phyloP scores from a whole-genome alignment of 345 rosid genomes.

The Balakata baccata region DNA sequence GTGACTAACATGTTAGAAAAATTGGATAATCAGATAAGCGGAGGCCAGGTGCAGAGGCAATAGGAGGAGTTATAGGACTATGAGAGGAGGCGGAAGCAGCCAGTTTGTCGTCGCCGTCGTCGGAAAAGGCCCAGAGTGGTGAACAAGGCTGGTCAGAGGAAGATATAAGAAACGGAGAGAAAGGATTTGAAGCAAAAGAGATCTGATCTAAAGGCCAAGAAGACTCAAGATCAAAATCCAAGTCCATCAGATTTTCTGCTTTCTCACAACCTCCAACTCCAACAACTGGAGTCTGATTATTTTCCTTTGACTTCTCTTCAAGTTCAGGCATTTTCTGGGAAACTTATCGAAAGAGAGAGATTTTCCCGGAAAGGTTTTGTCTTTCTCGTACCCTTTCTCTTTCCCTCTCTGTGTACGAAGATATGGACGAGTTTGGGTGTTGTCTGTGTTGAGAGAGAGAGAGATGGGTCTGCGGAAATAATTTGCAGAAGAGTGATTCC shows the following conservation, averaged over 20 bases:
- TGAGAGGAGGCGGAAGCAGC: slow-evolving; percentile 27
- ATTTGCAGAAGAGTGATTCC: slow-evolving; percentile 33
- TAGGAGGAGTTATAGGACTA: not conserved
- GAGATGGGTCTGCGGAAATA: slow-evolving; percentile 3
- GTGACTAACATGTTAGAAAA: slow-evolving; percentile 51
- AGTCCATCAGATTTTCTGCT: slow-evolving; percentile 37
- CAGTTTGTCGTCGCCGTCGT: slow-evolving; percentile 30
- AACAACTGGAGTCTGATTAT: not conserved
- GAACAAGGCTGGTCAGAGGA: slow-evolving; percentile 72
- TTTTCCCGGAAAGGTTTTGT: not conserved
- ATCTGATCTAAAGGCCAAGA: slow-evolving; percentile 84
- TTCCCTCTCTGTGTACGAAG: not conserved
- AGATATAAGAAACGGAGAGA: slow-evolving; percentile 54
- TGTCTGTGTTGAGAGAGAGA: slow-evolving; percentile 2
- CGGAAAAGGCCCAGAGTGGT: slow-evolving; percentile 93
- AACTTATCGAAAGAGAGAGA: not conserved
- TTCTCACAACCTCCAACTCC: not conserved
- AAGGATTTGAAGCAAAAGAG: slow-evolving; percentile 44
- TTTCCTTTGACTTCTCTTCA: slow-evolving; percentile 48
- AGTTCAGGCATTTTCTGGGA: slow-evolving; percentile 46
- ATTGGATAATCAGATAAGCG: slow-evolving; percentile 47
- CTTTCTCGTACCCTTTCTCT: not conserved
- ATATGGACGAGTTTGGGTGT: slow-evolving; percentile 5
- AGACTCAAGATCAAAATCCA: slow-evolving; percentile 58
- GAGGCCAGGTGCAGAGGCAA: slow-evolving; percentile 13